Conservation (phyloP, 441 rosid species). For the Mallotus japonicus region DNA sequence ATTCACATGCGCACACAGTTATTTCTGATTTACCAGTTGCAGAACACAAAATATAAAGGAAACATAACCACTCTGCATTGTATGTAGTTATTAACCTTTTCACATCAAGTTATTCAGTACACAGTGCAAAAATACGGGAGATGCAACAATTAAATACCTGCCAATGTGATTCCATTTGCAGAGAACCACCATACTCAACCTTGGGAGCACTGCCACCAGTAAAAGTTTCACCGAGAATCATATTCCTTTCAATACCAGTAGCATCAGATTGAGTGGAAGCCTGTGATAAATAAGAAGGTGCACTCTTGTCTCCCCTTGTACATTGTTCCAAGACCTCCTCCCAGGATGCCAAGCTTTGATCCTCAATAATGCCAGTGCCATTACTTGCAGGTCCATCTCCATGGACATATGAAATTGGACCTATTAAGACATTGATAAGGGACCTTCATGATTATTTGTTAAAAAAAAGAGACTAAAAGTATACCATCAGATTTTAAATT, state of each 20-base stretch:
- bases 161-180: slow-evolving; percentile 53
- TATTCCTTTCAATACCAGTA: slow-evolving; percentile 36
- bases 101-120: slow-evolving; percentile 4
- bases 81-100: not conserved
- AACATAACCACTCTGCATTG: not conserved
- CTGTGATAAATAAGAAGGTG: slow-evolving; percentile 34
- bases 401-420: slow-evolving; percentile 35
- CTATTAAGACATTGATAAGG: slow-evolving; percentile 37
- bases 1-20: not conserved
- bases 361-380: slow-evolving; percentile 28
- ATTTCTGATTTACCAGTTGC: not conserved
- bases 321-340: slow-evolving; percentile 57
- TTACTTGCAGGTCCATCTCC: slow-evolving; percentile 37
- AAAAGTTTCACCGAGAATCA: slow-evolving; percentile 34
- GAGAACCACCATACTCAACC: slow-evolving; percentile 43
- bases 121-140: not conserved
- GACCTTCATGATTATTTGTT: slow-evolving; percentile 37
- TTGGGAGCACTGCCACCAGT: slow-evolving; percentile 31
- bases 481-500: slow-evolving; percentile 21
- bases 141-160: slow-evolving; percentile 49
- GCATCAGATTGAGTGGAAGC: slow-evolving; percentile 37
- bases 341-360: slow-evolving; percentile 64
- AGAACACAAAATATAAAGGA: not conserved
- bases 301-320: slow-evolving; percentile 34
- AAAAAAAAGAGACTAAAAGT: slow-evolving; percentile 7